Evolutionary conservation across 768 basidiomycete species (phyloP).

Genomic region (Amanita brunnescens): DNA sequence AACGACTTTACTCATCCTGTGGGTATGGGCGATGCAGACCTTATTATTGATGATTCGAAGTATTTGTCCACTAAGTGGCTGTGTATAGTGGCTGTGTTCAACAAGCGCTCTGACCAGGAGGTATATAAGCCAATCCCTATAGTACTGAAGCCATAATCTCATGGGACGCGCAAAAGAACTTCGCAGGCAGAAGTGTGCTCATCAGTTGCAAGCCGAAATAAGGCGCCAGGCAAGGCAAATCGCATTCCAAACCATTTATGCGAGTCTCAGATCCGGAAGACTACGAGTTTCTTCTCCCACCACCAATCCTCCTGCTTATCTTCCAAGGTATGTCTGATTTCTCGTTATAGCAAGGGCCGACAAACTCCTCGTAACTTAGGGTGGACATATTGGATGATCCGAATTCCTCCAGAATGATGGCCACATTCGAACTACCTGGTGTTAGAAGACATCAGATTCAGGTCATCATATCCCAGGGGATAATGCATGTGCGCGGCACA

Average conservation of each 20-base stretch:
- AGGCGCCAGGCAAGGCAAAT: background rate
- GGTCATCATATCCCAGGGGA: constrained; percentile 23
- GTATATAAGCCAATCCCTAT: background rate
- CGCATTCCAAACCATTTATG: constrained; percentile 3
- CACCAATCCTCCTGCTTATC: constrained; percentile 10
- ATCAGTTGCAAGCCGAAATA: background rate
- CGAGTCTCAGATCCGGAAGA: constrained; percentile 19
- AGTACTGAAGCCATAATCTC: background rate
- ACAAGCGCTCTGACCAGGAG: no score
- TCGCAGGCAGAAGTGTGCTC: background rate
- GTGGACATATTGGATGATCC: constrained; percentile 36
- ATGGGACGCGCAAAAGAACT: background rate
- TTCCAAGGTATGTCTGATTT: background rate
- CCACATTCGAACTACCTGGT: constrained; percentile 38
- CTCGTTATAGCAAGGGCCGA: background rate
- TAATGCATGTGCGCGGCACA: constrained; percentile 28
- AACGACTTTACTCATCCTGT: constrained; percentile 58
- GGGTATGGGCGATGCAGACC: no score
- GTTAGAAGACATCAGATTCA: constrained; percentile 27
- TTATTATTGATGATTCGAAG: no score
- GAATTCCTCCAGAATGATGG: constrained; percentile 21
- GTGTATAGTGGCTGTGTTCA: no score
- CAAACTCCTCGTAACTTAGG: constrained; percentile 16
- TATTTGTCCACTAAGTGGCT: no score
- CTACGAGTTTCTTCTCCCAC: constrained; percentile 17